Conservation (phyloP, 768 basidiomycete genomes). For the Termitomyces heimii region DNA sequence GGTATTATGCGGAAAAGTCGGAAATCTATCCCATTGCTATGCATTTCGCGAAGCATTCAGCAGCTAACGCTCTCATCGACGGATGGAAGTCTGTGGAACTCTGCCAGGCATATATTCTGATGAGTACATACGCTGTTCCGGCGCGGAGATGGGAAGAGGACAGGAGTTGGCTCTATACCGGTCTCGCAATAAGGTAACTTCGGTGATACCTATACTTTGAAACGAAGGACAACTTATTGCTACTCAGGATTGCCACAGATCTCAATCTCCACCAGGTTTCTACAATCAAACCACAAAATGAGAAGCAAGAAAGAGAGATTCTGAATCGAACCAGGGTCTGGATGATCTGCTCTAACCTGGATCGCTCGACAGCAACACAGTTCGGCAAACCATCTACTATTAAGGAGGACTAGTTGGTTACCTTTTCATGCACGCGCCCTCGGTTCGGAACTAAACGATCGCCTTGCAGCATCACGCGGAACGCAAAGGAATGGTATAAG, state of each 20-base stretch:
- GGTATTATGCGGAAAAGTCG: slow-evolving; percentile 73
- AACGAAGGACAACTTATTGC: neutral
- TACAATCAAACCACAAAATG: slow-evolving; percentile 54
- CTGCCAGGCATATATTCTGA: slow-evolving; percentile 86
- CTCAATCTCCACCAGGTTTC: slow-evolving; percentile 75
- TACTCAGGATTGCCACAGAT: slow-evolving; percentile 77
- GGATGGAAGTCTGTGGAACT: slow-evolving; percentile 85
- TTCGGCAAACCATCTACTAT: slow-evolving; percentile 89
- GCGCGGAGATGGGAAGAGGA: slow-evolving; percentile 88
- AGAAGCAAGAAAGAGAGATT: slow-evolving; percentile 76
- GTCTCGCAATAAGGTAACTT: slow-evolving; percentile 69
- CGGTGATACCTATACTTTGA: slow-evolving; percentile 1
- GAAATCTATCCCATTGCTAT: slow-evolving; percentile 85
- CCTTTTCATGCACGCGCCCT: neutral
- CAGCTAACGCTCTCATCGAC: slow-evolving; percentile 74
- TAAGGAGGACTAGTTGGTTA: slow-evolving; percentile 70
- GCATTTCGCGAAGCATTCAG: slow-evolving; percentile 83
- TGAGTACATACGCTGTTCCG: slow-evolving; percentile 77
- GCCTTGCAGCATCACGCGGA: slow-evolving; percentile 51
- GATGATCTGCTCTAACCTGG: slow-evolving; percentile 88
- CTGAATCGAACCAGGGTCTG: slow-evolving; percentile 83
- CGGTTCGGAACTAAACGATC: neutral
- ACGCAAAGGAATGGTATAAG: slow-evolving; percentile 72
- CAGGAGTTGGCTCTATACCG: slow-evolving; percentile 84
- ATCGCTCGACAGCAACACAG: slow-evolving; percentile 82